Evolutionary conservation across 2,329 filamentous ascomycete species (phyloP).

Genomic region (Trichoderma sp.): DNA sequence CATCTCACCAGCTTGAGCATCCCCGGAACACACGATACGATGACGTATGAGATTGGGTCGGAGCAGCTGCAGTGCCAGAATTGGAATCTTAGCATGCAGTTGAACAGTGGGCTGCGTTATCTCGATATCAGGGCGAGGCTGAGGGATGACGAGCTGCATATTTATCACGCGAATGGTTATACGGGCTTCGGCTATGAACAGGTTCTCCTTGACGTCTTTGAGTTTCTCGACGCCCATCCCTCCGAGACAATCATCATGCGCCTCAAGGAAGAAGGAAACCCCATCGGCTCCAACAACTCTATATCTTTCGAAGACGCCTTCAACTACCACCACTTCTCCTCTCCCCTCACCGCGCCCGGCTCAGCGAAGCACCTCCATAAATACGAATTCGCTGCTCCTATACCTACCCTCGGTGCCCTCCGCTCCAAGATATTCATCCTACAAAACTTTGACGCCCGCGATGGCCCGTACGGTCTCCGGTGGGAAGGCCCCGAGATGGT

Average conservation of each 20-base stretch:
- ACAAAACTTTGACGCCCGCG: slow-evolving; percentile 43
- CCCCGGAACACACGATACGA: slow-evolving; percentile 54
- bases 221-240: slow-evolving; percentile 46
- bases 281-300: slow-evolving; percentile 36
- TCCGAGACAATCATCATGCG: slow-evolving; percentile 50
- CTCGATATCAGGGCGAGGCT: slow-evolving; percentile 49
- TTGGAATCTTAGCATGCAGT: slow-evolving; percentile 43
- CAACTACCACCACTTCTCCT: slow-evolving; percentile 38
- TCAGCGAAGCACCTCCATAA: slow-evolving; percentile 38
- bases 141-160: slow-evolving; percentile 42
- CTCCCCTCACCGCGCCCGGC: slow-evolving; percentile 37
- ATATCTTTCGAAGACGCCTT: slow-evolving; percentile 47
- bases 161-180: slow-evolving; percentile 47
- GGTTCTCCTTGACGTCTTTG: slow-evolving; percentile 44
- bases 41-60: slow-evolving; percentile 44
- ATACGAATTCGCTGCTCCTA: slow-evolving; percentile 31
- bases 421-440: slow-evolving; percentile 48
- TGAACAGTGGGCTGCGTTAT: slow-evolving; percentile 48
- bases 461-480: slow-evolving; percentile 40
- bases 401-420: slow-evolving; percentile 46
- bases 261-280: slow-evolving; percentile 47
- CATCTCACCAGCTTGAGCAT: slow-evolving; percentile 46
- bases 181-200: slow-evolving; percentile 46
- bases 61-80: slow-evolving; percentile 48
- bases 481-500: slow-evolving; percentile 46